Conservation (phyloP, 2,329 filamentous ascomycete species). For the Sphaerulina musiva region DNA sequence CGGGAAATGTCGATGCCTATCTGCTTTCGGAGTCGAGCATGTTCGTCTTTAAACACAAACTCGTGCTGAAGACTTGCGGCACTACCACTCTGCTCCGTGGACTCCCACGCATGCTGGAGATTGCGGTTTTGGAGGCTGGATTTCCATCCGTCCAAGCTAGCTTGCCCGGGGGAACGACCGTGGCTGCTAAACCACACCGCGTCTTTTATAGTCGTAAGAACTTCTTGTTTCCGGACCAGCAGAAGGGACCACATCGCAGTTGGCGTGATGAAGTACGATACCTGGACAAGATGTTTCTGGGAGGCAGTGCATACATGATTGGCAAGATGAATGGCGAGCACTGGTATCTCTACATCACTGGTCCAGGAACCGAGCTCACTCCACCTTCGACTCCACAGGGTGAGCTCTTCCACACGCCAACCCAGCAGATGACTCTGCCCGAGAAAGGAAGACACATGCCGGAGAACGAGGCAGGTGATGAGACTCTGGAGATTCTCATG, state of each 20-base stretch:
- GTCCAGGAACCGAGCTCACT: slow-evolving; percentile 70
- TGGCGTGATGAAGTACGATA: slow-evolving; percentile 95
- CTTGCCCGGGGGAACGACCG: slow-evolving; percentile 59
- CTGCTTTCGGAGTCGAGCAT: slow-evolving; percentile 98
- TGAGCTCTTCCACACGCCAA: slow-evolving; percentile 51
- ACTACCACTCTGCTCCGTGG: slow-evolving; percentile 90
- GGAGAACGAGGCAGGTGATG: slow-evolving; percentile 49
- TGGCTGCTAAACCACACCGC: slow-evolving; percentile 81
- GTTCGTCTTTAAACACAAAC: slow-evolving; percentile 99
- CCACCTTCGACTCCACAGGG: slow-evolving; percentile 68
- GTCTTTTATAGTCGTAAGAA: slow-evolving; percentile 99
- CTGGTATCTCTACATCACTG: slow-evolving; percentile 97
- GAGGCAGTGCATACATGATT: slow-evolving; percentile 97
- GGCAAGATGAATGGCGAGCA: slow-evolving; percentile 99
- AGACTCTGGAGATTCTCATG: slow-evolving; percentile 67
- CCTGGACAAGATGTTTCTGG: slow-evolving; percentile 82
- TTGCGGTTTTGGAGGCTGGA: slow-evolving; percentile 80
- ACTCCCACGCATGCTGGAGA: slow-evolving; percentile 83
- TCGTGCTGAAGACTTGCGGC: slow-evolving; percentile 96
- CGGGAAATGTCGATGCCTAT: slow-evolving; percentile 91
- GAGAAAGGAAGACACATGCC: slow-evolving; percentile 41
- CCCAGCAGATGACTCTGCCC: slow-evolving; percentile 54
- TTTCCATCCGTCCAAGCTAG: slow-evolving; percentile 73
- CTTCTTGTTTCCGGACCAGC: slow-evolving; percentile 90
- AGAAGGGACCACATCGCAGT: slow-evolving; percentile 89